These are phyloP conservation scores for Acacia melanoxylon DNA, from an alignment of 306 rosid species.

Conservation along the genomic window DNA sequence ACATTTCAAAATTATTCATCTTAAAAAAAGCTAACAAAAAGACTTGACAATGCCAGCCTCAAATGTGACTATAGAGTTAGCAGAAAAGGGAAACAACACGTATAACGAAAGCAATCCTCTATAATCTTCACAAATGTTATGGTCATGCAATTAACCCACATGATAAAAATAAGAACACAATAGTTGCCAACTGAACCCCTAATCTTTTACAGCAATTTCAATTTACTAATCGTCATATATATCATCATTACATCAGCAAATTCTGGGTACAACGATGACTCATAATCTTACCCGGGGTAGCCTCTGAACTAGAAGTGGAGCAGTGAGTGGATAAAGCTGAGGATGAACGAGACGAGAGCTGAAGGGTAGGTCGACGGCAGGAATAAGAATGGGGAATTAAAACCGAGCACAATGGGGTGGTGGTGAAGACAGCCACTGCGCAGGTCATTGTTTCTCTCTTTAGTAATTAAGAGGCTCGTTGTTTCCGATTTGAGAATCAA, in stretches of 20 bases:
- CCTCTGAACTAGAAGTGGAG: conserved; percentile 38
- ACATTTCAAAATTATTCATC: background rate
- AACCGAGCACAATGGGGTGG: background rate
- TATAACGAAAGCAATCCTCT: background rate
- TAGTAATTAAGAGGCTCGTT: background rate
- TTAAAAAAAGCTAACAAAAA: background rate
- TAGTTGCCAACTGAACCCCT: background rate
- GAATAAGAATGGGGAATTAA: background rate
- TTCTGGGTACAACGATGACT: background rate
- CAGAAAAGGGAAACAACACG: background rate
- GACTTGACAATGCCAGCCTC: background rate
- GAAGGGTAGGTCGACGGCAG: background rate
- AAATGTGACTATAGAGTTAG: background rate
- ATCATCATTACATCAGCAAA: background rate
- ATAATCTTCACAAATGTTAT: background rate
- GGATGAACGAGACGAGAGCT: background rate
- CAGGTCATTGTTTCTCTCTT: conserved; percentile 16
- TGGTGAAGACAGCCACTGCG: background rate
- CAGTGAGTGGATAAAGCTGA: conserved; percentile 22
- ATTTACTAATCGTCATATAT: background rate
- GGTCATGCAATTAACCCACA: background rate
- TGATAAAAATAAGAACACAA: background rate
- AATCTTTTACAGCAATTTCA: background rate
- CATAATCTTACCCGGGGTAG: conserved; percentile 30
- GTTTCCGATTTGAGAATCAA: background rate